These are phyloP conservation scores for Fraxinus floribunda DNA, from an alignment of 305 asterid species.

Conservation along the genomic window DNA sequence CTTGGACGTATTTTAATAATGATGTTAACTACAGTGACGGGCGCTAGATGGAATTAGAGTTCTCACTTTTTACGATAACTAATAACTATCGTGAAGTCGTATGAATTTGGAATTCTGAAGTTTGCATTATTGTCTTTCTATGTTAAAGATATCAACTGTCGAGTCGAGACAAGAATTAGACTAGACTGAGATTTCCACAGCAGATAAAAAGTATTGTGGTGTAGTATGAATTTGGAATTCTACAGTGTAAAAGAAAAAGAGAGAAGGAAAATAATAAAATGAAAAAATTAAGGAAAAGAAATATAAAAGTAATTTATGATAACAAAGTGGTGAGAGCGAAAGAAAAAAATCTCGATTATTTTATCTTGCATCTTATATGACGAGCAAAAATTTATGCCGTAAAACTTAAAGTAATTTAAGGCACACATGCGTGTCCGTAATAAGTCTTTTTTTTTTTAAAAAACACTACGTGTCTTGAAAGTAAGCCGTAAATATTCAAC, in stretches of 20 bases:
- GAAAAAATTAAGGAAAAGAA: no score
- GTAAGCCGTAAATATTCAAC: neutral
- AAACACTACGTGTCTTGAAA: neutral
- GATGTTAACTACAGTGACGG: neutral
- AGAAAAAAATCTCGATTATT: no score
- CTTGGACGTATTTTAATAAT: neutral
- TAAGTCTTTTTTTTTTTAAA: no score
- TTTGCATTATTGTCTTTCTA: neutral
- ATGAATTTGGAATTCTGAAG: neutral
- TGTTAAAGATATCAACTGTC: neutral
- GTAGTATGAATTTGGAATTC: neutral
- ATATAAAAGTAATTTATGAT: no score
- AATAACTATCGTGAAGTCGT: neutral
- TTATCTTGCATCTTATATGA: no score
- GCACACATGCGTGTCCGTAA: no score
- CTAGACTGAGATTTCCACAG: neutral
- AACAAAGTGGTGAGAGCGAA: no score
- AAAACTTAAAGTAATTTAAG: no score
- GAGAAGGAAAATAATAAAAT: no score
- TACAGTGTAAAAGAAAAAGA: neutral
- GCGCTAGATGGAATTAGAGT: neutral
- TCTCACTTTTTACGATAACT: neutral
- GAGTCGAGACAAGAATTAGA: neutral
- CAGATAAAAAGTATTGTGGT: neutral
- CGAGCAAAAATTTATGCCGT: no score